Evolutionary conservation across 164 flowering plant genomes (phyloP).

Genomic region (Nymphaea colorata): DNA sequence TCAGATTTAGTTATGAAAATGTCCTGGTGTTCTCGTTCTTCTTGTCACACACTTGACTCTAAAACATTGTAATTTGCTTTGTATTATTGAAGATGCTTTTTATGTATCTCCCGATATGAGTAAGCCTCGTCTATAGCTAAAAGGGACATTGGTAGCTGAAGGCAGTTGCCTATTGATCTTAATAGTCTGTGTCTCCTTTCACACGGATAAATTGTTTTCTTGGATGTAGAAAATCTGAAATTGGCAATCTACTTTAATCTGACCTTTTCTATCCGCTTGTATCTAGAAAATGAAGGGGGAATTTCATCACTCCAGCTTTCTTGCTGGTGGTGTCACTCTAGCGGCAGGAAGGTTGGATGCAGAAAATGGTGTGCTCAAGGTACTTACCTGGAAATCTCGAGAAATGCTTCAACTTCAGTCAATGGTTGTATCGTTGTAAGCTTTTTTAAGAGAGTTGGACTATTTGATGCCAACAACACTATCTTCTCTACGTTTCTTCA

Average conservation of each 20-base stretch:
- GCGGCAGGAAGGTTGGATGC: constrained; percentile 77
- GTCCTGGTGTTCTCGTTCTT: neutral
- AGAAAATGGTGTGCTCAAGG: constrained; percentile 65
- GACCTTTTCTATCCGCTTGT: neutral
- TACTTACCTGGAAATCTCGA: constrained; percentile 3
- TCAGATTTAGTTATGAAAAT: neutral
- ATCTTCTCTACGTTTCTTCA: too few relatives aligned
- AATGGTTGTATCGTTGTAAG: too few relatives aligned
- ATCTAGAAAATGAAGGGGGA: constrained; percentile 74
- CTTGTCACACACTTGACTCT: neutral
- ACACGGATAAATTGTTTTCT: neutral
- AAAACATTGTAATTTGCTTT: neutral
- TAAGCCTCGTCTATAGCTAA: too few relatives aligned
- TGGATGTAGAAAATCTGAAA: neutral
- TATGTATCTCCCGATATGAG: too few relatives aligned
- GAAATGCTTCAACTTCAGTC: neutral
- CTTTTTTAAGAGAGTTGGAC: too few relatives aligned
- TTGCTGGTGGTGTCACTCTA: constrained; percentile 84
- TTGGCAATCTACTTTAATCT: neutral
- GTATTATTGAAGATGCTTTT: too few relatives aligned
- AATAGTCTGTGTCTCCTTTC: too few relatives aligned
- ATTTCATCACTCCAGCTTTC: constrained; percentile 92
- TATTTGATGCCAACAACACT: too few relatives aligned
- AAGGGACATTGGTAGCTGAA: too few relatives aligned
- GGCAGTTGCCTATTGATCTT: too few relatives aligned